Evolutionary conservation across 192 early-diverging fungal genomes (phyloP).

Genomic region (Backusella circina): DNA sequence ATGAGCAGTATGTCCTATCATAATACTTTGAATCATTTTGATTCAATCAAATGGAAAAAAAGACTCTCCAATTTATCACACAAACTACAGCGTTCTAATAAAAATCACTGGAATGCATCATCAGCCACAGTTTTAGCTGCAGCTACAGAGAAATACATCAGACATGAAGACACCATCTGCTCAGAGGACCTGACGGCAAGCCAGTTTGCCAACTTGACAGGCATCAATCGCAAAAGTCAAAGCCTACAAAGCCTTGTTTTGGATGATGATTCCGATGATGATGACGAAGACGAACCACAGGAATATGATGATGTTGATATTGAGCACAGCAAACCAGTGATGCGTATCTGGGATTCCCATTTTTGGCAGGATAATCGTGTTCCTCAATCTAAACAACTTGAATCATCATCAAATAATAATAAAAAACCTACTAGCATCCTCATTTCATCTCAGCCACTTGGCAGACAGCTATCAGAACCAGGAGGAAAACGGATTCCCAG

Average conservation of each 20-base stretch:
- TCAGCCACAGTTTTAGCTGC: conserved; percentile 20
- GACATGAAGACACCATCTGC: conserved; percentile 6
- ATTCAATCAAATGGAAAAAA: conserved; percentile 12
- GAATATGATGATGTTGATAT: not conserved
- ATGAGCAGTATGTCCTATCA: not conserved
- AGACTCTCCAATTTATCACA: conserved; percentile 5
- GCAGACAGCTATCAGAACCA: not conserved
- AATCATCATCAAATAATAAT: not conserved
- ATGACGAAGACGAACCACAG: not conserved
- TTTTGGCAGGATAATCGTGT: conserved; percentile 8
- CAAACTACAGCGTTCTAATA: not conserved
- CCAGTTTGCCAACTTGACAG: conserved; percentile 27
- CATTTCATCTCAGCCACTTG: not conserved
- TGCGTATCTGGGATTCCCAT: conserved; percentile 20
- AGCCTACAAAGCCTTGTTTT: not conserved
- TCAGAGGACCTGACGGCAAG: conserved; percentile 31
- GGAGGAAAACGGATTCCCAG: conserved; percentile 2
- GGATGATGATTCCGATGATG: conserved; percentile 1
- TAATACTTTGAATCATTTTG: not conserved
- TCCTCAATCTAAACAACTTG: not conserved
- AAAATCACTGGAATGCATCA: conserved; percentile 9
- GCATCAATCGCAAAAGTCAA: conserved; percentile 15
- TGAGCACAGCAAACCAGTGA: not conserved
- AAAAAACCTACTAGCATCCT: not conserved
- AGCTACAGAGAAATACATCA: conserved; percentile 24